Base-by-base conservation (phyloP, 345 rosid species). In the Fremontodendron californicum region DNA sequence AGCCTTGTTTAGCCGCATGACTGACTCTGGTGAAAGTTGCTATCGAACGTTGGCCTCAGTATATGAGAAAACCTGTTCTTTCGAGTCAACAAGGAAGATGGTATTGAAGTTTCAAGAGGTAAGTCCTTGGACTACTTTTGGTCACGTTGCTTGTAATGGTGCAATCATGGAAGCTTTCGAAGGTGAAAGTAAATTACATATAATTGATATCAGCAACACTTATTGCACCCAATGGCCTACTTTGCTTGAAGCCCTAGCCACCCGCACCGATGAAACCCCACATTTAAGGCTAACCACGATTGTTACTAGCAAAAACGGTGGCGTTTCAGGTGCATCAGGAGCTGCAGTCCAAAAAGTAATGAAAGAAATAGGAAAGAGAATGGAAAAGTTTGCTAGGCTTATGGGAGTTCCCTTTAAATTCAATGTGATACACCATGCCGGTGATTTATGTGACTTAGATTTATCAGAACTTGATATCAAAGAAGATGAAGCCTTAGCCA, bases 181-280 rank as follows among this genome's bases (percentile, higher is more conserved):
- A 25, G 95, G 97, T 2, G 97, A 96, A 78, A 72, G 67, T 35
- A 93, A 89, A 78, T 83, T 93, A 29, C 99, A 96, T 63, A 93
- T 96, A 27, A 78, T 96, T 40, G 99, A 96, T 81, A 82, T 96
- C 15, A 93, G 99, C 83, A 92, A 92, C 39, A 93, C 99, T 15
- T 92, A 84, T 73, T 96, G 98, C 86, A 93, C 99, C 13, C 99
- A 96, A 71, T 96, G 99, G 98, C 99, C 99, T 1, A 96, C 98
- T 57, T 87, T 96, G 75, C 89, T 96, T 3, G 98, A 96, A 88
- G 94, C 99, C 51, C 83, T 96, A 33, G 99, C 99, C 0, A 96
- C 98, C 4, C 90, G 97, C 45, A 84, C 92, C 16, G 98, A 96
- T 62, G 99, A 96, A 75, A 91, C 99, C 1, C 99, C 99, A 0